Conservation (phyloP, 148 eudicot species). For the Beta vulgaris region DNA sequence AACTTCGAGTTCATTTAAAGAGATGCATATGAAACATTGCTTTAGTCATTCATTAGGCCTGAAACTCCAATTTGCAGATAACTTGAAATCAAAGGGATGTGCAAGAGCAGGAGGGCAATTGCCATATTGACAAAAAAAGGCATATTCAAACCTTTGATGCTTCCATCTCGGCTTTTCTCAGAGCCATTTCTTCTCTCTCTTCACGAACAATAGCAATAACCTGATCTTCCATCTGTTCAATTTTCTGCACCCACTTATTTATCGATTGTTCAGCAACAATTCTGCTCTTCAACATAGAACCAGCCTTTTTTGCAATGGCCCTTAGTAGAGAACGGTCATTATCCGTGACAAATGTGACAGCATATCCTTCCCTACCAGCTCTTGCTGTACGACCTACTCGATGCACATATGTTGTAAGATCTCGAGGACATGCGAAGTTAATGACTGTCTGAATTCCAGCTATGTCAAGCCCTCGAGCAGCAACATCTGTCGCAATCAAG, state of each 20-base stretch:
- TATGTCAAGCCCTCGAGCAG: slow-evolving; percentile 94
- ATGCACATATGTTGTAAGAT: slow-evolving; percentile 81
- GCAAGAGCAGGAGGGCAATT: background rate
- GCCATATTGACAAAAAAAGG: background rate
- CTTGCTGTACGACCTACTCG: slow-evolving; percentile 99
- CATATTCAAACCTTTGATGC: slow-evolving; percentile 67
- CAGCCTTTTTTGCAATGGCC: slow-evolving; percentile 89
- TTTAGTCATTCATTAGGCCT: background rate
- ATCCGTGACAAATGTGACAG: slow-evolving; percentile 93
- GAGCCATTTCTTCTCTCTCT: slow-evolving; percentile 97
- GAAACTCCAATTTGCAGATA: background rate
- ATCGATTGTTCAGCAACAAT: slow-evolving; percentile 84
- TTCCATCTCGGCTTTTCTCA: slow-evolving; percentile 99
- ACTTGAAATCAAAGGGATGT: background rate
- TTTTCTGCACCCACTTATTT: slow-evolving; percentile 64
- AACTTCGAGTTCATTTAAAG: background rate
- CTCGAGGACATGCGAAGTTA: slow-evolving; percentile 86
- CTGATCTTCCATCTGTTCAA: slow-evolving; percentile 95
- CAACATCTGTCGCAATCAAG: slow-evolving; percentile 88
- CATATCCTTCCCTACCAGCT: slow-evolving; percentile 89
- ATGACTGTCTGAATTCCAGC: slow-evolving; percentile 89
- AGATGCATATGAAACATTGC: background rate
- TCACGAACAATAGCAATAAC: slow-evolving; percentile 67
- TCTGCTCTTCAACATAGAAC: slow-evolving; percentile 79
- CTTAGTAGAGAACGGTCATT: slow-evolving; percentile 80